Evolutionary conservation across 2,329 filamentous ascomycete genomes (phyloP), one percentile per base, ranked within the genome.

Genomic region (Penicillium glabrum): DNA sequence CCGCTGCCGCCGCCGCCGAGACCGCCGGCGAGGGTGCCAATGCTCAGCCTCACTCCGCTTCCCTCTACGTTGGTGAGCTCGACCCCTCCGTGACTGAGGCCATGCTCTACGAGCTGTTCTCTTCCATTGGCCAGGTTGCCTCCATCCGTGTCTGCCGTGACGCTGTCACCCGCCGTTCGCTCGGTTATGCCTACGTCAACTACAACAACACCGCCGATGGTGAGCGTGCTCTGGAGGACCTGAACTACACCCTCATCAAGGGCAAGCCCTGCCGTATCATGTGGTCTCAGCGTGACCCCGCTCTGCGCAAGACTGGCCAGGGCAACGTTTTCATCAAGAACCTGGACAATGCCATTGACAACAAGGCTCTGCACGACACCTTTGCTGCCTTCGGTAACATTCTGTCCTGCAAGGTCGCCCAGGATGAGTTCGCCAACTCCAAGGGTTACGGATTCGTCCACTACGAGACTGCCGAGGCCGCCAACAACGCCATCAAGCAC

Each of bases 261-360:
- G 93, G 93, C 71, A 92, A 90, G 75, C 93, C 95, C 60, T 99
- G 95, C 89, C 93, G 95, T 74, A 99, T 99, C 82, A 99, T 99
- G 95, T 99, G 95, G 95, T 99, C 95, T 65, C 95, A 99, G 86
- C 95, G 95, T 78, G 95, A 99, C 80, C 95, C 95, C 66, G 93
- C 93, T 76, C 88, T 99, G 71, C 95, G 95, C 83, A 99, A 99
- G 89, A 99, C 92, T 69, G 95, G 95, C 67, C 92, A 97, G 82
- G 95, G 95, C 77, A 99, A 99, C 75, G 93, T 99, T 71, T 99
- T 99, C 86, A 99, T 99, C 87, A 99, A 99, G 89, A 99, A 99
- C 83, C 85, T 99, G 66, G 95, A 99, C 78, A 89, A 89, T 67
- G 95, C 95, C 70, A 99, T 99, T 72, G 95, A 99, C 82, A 99